A percentile compares a stretch with the other conserved stretches of the same genome.
These are phyloP conservation scores for Termitomyces titanicus DNA, from an alignment of 768 basidiomycete species.

Conservation along the genomic window DNA sequence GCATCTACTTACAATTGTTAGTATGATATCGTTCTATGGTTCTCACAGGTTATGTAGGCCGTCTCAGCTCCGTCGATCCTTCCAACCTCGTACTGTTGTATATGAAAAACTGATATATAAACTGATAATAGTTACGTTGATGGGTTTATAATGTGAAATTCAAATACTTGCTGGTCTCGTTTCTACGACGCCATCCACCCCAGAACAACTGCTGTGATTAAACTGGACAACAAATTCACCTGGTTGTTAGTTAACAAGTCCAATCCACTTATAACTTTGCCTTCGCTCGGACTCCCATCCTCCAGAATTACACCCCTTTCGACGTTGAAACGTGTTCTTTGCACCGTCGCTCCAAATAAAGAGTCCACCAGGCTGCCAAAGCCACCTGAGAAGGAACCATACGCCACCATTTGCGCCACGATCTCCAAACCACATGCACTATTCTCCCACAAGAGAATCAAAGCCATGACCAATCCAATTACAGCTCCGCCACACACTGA, in stretches of 20 bases:
- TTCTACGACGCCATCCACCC: slow-evolving; percentile 21
- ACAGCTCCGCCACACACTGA: slow-evolving; percentile 70
- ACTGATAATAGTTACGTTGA: too few relatives aligned
- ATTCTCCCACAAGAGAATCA: slow-evolving; percentile 61
- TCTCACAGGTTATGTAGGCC: too few relatives aligned
- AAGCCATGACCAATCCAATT: slow-evolving; percentile 62
- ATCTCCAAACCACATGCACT: slow-evolving; percentile 44
- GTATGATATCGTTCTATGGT: too few relatives aligned
- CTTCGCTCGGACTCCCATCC: slow-evolving; percentile 35
- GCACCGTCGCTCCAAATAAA: slow-evolving; percentile 82
- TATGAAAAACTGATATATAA: too few relatives aligned
- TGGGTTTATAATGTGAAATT: too few relatives aligned
- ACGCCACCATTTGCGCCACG: slow-evolving; percentile 41
- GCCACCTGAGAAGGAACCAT: slow-evolving; percentile 66
- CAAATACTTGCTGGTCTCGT: too few relatives aligned
- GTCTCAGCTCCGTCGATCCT: too few relatives aligned
- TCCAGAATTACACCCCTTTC: slow-evolving; percentile 61
- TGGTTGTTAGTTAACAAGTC: slow-evolving; percentile 83
- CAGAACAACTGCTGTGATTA: slow-evolving; percentile 28
- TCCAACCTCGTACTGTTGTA: too few relatives aligned
- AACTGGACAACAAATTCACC: slow-evolving; percentile 42
- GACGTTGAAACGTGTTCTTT: slow-evolving; percentile 71
- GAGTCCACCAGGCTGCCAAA: slow-evolving; percentile 89
- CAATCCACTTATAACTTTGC: slow-evolving; percentile 52
- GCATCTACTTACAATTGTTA: too few relatives aligned